Evolutionary conservation across 352 stramenopile species (phyloP).

Genomic region (Phytophthora melonis): DNA sequence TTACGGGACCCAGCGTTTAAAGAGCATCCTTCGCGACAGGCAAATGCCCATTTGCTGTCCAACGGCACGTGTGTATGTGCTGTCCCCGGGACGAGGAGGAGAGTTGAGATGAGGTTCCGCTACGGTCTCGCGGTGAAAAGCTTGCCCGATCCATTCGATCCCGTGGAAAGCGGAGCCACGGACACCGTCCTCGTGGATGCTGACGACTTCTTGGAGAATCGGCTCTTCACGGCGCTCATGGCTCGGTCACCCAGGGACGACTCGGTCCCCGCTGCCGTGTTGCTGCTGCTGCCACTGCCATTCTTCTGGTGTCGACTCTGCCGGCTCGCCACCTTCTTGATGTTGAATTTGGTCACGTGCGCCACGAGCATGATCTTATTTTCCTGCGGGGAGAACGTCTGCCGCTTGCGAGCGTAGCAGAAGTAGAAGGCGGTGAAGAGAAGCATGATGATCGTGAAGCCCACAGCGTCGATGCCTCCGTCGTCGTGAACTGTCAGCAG

Average conservation of each 20-base stretch:
- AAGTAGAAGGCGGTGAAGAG: slow-evolving; percentile 41
- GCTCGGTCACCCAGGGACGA: neutral
- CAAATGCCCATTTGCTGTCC: too few species aligned
- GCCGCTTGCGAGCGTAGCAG: slow-evolving; percentile 34
- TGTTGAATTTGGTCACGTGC: slow-evolving; percentile 45
- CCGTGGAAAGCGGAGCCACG: neutral
- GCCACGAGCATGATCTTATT: slow-evolving; percentile 45
- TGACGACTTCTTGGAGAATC: neutral
- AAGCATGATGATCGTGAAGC: slow-evolving; percentile 23
- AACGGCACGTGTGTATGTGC: too few species aligned
- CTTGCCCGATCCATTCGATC: neutral
- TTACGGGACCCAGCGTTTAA: too few species aligned
- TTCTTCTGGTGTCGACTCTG: neutral
- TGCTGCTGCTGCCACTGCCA: neutral
- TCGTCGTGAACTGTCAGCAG: slow-evolving; percentile 36
- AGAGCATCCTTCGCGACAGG: too few species aligned
- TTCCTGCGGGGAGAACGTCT: slow-evolving; percentile 48
- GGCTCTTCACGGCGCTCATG: neutral
- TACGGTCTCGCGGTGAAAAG: neutral
- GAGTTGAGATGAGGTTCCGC: too few species aligned
- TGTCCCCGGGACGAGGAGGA: too few species aligned
- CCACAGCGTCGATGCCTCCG: slow-evolving; percentile 24
- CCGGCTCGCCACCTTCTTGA: slow-evolving; percentile 22
- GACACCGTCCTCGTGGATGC: neutral
- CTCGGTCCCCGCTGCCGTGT: neutral